A percentile compares a stretch with the other conserved stretches of the same genome.
Evolutionary conservation across 805 yeast species (phyloP).

Genomic region (Saturnispora mendoncae): DNA sequence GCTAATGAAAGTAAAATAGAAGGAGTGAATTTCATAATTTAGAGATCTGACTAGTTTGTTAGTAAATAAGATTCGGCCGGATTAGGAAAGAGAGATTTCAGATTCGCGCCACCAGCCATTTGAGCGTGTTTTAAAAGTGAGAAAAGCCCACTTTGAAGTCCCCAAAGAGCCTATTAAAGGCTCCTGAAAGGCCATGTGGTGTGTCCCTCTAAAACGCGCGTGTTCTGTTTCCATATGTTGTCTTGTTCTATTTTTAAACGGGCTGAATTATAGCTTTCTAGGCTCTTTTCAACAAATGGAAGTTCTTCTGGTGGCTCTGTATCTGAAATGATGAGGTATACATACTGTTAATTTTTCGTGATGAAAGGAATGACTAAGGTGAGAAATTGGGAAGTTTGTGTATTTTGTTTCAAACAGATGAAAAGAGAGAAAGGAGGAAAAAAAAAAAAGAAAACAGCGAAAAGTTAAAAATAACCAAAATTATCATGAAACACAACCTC

Average conservation of each 20-base stretch:
- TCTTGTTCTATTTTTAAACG: no score
- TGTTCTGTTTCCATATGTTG: no score
- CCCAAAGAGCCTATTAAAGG: no score
- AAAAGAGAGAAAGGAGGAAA: background rate
- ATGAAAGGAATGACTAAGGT: background rate
- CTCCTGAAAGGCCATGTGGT: no score
- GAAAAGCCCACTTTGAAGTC: no score
- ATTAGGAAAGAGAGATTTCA: background rate
- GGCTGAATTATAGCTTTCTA: no score
- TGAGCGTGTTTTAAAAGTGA: no score
- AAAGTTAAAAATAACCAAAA: background rate
- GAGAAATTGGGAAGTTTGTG: background rate
- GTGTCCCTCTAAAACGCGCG: no score
- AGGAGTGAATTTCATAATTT: slow-evolving; percentile 22
- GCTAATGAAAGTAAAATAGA: slow-evolving; percentile 21
- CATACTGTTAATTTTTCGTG: no score
- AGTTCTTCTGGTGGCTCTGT: no score
- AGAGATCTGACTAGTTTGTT: background rate
- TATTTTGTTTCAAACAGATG: background rate
- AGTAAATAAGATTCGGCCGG: background rate
- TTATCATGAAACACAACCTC: background rate
- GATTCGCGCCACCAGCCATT: background rate
- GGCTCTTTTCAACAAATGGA: no score
- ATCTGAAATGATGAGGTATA: no score
- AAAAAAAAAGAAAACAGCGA: background rate